Percentiles rank a stretch among this genome's conserved stretches.
These are phyloP conservation scores for Angophora floribunda DNA, from an alignment of 345 rosid genomes.

Conservation along the genomic window DNA sequence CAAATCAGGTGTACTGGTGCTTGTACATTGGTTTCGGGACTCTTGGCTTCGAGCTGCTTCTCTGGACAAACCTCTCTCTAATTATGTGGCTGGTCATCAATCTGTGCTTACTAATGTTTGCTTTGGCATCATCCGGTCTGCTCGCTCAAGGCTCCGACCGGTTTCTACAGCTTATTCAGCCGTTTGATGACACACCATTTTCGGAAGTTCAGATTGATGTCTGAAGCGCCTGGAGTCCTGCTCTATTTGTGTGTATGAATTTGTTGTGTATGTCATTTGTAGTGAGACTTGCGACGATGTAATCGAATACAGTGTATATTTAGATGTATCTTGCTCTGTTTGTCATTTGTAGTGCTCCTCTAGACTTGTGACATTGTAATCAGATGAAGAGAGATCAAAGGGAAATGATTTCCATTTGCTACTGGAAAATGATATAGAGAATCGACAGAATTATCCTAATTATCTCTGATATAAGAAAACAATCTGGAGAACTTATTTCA, in stretches of 20 bases:
- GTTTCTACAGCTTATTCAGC: background rate
- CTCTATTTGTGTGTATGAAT: background rate
- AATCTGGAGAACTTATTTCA: conserved; percentile 17
- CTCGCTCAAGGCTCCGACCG: background rate
- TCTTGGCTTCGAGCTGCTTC: background rate
- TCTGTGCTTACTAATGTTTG: background rate
- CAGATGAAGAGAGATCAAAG: background rate
- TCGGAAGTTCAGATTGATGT: background rate
- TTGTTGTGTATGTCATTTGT: background rate
- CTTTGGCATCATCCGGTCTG: background rate
- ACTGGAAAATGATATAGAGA: background rate
- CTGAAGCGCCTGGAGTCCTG: background rate
- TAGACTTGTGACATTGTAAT: background rate
- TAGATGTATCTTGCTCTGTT: background rate
- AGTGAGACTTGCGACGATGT: background rate
- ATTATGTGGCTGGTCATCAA: background rate
- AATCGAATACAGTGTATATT: background rate
- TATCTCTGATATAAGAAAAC: background rate
- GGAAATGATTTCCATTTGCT: background rate
- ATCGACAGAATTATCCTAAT: background rate
- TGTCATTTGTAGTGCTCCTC: background rate
- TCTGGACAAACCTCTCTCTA: background rate
- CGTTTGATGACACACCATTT: background rate
- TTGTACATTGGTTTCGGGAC: background rate
- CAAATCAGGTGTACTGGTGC: background rate